Percentiles rank a stretch among this genome's conserved stretches.
Conservation (phyloP, 352 stramenopile genomes). For the Aphanomyces astaci region DNA sequence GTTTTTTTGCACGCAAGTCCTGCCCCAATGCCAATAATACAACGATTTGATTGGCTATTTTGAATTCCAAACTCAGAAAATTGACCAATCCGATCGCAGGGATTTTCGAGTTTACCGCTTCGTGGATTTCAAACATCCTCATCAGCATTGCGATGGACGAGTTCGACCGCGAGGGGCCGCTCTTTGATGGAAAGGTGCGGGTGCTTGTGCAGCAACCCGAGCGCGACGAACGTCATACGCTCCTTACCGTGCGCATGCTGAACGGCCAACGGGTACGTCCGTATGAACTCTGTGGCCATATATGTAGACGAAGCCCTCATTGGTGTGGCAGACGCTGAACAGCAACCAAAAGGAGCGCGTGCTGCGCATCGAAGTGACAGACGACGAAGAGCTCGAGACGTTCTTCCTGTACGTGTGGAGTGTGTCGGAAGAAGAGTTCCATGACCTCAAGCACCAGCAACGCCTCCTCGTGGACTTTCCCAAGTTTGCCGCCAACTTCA, state of each 20-base stretch:
- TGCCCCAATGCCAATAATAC: no score
- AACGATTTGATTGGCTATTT: background rate
- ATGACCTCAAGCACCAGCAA: constrained; percentile 91
- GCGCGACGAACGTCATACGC: constrained; percentile 66
- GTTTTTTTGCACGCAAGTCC: no score
- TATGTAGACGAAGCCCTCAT: background rate
- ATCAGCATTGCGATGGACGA: no score
- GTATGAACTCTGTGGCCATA: background rate
- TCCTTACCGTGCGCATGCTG: constrained; percentile 69
- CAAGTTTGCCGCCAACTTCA: constrained; percentile 87
- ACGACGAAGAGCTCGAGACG: constrained; percentile 85
- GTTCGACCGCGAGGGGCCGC: constrained; percentile 63
- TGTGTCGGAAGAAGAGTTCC: constrained; percentile 92
- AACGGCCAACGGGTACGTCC: constrained; percentile 57
- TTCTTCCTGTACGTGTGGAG: constrained; percentile 91
- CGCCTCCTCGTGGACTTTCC: constrained; percentile 90
- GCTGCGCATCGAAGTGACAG: constrained; percentile 90
- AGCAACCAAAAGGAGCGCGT: constrained; percentile 83
- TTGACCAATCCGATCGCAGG: background rate
- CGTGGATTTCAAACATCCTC: background rate
- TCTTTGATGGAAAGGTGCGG: constrained; percentile 77
- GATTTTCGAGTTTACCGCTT: background rate
- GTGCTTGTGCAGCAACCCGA: constrained; percentile 76
- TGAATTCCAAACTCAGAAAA: background rate
- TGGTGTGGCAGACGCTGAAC: constrained; percentile 13